phyloP scores from a whole-genome alignment of 768 basidiomycete genomes.

The Sporobolomyces roseus region DNA sequence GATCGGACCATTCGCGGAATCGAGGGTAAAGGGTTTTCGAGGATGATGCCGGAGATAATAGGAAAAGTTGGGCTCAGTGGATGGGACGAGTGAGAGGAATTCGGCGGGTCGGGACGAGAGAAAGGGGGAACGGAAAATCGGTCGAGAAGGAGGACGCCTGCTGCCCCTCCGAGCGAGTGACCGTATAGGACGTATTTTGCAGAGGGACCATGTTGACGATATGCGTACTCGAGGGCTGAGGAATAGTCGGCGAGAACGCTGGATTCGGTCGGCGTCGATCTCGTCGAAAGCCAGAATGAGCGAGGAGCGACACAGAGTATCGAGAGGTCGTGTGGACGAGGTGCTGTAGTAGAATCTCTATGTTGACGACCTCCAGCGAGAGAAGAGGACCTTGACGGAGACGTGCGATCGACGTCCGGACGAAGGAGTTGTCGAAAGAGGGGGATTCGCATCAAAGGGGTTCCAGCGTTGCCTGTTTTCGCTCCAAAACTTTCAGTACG shows the following conservation, averaged over 20 bases:
- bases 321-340: conserved; percentile 17
- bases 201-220: neutral
- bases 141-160: conserved; percentile 52
- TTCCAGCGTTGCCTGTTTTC: conserved; percentile 58
- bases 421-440: conserved; percentile 50
- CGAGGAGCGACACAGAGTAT: conserved; percentile 55
- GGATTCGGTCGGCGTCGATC: conserved; percentile 50
- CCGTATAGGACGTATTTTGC: conserved; percentile 46
- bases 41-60: conserved; percentile 53
- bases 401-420: neutral
- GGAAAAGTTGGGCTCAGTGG: too few species aligned
- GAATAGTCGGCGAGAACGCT: conserved; percentile 53
- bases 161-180: conserved; percentile 56
- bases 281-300: conserved; percentile 56
- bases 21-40: conserved; percentile 58
- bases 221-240: conserved; percentile 21
- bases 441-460: conserved; percentile 54
- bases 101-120: neutral
- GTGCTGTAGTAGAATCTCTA: neutral
- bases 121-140: conserved; percentile 30
- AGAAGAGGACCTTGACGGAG: too few species aligned
- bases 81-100: conserved; percentile 16
- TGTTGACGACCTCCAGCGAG: too few species aligned
- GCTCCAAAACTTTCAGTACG: too few species aligned
- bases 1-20: conserved; percentile 55